Conservation (phyloP, 768 basidiomycete species). For the Xanthoconium stramineum region DNA sequence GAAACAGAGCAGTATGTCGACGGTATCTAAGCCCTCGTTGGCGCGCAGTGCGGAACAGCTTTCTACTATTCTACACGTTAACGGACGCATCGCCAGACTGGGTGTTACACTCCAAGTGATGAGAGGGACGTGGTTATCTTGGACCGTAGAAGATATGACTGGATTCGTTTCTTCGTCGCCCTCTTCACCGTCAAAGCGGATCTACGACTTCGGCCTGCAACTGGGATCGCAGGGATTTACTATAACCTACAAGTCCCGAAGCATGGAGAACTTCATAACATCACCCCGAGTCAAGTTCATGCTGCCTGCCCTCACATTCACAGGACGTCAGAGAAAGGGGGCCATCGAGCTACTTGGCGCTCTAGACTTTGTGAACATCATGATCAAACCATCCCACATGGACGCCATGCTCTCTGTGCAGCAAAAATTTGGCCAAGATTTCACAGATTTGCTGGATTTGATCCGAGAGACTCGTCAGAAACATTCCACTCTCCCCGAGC, state of each 20-base stretch:
- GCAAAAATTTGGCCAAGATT: slow-evolving; percentile 87
- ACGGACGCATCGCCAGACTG: slow-evolving; percentile 48
- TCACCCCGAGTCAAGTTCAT: slow-evolving; percentile 56
- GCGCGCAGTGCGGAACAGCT: slow-evolving; percentile 10
- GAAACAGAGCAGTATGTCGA: slow-evolving; percentile 38
- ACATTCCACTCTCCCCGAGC: slow-evolving; percentile 10
- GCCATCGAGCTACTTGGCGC: slow-evolving; percentile 52
- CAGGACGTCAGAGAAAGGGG: slow-evolving; percentile 51
- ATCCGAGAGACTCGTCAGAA: slow-evolving; percentile 56
- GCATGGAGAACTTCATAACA: slow-evolving; percentile 32
- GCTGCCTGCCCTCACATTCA: slow-evolving; percentile 63
- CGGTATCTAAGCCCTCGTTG: slow-evolving; percentile 30
- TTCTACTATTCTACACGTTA: slow-evolving; percentile 41
- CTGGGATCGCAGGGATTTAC: slow-evolving; percentile 58
- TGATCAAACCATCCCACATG: slow-evolving; percentile 78
- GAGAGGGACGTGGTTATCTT: slow-evolving; percentile 85
- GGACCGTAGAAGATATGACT: slow-evolving; percentile 55
- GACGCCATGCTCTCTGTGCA: slow-evolving; percentile 81
- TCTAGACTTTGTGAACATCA: slow-evolving; percentile 67
- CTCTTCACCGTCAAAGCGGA: slow-evolving; percentile 29
- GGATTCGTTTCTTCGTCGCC: slow-evolving; percentile 44
- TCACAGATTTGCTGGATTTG: slow-evolving; percentile 72
- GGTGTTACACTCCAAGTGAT: slow-evolving; percentile 75
- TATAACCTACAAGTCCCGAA: slow-evolving; percentile 48
- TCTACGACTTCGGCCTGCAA: slow-evolving; percentile 60